Conservation (phyloP, 495 filamentous ascomycete species). For the Coniosporium apollinis region DNA sequence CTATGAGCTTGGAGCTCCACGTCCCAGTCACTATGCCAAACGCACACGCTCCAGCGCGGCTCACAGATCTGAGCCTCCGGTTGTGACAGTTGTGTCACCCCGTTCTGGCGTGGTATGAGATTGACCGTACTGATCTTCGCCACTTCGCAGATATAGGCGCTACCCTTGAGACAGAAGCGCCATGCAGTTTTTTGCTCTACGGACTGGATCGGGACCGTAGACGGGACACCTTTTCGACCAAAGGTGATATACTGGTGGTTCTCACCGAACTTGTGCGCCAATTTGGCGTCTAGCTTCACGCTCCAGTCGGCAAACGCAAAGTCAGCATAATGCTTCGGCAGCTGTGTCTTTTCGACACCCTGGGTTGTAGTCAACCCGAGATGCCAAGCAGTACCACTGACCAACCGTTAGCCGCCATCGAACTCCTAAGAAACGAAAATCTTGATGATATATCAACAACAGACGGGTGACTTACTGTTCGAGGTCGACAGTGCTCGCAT, state of each 20-base stretch:
- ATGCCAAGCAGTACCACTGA: conserved; percentile 10
- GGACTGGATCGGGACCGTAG: not conserved
- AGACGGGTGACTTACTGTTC: conserved; percentile 1
- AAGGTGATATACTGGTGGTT: conserved; percentile 4
- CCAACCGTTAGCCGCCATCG: not conserved
- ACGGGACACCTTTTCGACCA: not conserved
- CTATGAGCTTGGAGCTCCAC: conserved; percentile 6
- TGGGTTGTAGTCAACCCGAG: conserved; percentile 9
- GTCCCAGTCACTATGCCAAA: conserved; percentile 11
- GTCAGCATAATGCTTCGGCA: conserved; percentile 2
- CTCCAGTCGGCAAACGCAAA: conserved; percentile 2
- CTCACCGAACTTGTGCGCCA: not conserved
- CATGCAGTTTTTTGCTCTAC: conserved; percentile 9
- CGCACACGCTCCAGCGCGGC: conserved; percentile 13
- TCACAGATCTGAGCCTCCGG: conserved; percentile 3
- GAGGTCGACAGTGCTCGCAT: conserved; percentile 9
- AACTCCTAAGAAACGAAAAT: not conserved
- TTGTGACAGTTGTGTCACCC: not conserved
- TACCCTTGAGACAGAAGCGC: conserved; percentile 4
- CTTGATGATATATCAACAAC: not conserved
- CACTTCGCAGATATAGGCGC: conserved; percentile 12
- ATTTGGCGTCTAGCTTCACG: not conserved
- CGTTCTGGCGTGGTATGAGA: not conserved
- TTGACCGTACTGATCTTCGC: conserved; percentile 1
- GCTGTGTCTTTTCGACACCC: conserved; percentile 7